A percentile compares a stretch with the other conserved stretches of the same genome.
These are phyloP conservation scores for Chrysanthemum makinoi DNA, from an alignment of 129 eudicot species.

Conservation along the genomic window DNA sequence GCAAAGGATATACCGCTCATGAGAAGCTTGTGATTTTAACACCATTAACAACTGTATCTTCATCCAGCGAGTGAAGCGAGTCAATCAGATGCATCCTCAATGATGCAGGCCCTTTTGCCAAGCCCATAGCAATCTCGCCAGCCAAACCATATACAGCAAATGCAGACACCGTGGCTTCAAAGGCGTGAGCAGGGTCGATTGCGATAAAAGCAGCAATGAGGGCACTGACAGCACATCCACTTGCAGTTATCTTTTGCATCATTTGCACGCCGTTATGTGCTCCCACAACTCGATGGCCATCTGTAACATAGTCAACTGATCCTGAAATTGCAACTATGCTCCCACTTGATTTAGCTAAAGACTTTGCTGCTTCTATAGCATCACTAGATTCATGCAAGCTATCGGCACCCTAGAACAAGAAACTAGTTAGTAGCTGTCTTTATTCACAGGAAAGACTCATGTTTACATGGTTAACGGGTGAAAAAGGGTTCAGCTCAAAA, in stretches of 20 bases:
- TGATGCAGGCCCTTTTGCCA: slow-evolving; percentile 83
- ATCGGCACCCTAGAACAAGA: slow-evolving; percentile 63
- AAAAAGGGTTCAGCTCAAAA: neutral
- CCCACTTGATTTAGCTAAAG: slow-evolving; percentile 62
- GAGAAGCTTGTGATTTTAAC: slow-evolving; percentile 43
- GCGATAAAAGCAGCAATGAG: slow-evolving; percentile 90
- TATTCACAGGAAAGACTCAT: neutral
- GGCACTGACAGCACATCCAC: slow-evolving; percentile 92
- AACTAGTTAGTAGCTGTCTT: slow-evolving; percentile 3
- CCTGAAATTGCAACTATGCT: slow-evolving; percentile 80
- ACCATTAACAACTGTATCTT: slow-evolving; percentile 38
- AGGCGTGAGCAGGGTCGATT: slow-evolving; percentile 55
- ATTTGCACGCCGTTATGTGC: slow-evolving; percentile 78
- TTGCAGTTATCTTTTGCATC: slow-evolving; percentile 88
- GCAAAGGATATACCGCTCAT: slow-evolving; percentile 12
- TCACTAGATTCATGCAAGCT: slow-evolving; percentile 77
- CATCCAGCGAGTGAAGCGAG: slow-evolving; percentile 70
- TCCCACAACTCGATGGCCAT: slow-evolving; percentile 62
- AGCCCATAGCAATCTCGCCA: slow-evolving; percentile 63
- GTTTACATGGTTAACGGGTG: neutral
- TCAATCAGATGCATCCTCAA: slow-evolving; percentile 73
- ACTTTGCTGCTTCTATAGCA: slow-evolving; percentile 83
- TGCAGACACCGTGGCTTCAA: slow-evolving; percentile 81
- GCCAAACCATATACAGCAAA: slow-evolving; percentile 73
- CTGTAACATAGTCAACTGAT: slow-evolving; percentile 84